These are phyloP conservation scores for Choiromyces venosus DNA, from an alignment of 495 filamentous ascomycete species.

Conservation along the genomic window DNA sequence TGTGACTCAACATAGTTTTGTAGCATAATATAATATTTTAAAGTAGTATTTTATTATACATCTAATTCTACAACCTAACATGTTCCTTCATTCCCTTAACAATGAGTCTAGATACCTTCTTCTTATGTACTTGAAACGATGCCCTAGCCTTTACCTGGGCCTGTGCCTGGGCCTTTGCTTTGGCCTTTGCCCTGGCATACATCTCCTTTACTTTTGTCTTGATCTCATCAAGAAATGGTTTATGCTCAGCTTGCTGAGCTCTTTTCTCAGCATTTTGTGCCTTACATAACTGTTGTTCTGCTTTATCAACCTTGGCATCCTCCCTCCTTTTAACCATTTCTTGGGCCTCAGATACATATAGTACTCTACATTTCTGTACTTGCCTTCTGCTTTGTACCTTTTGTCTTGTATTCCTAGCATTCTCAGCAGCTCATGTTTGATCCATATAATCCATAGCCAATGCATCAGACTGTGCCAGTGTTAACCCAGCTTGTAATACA, in stretches of 20 bases:
- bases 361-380: background rate
- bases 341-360: background rate
- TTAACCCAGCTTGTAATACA: background rate
- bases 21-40: too few relatives aligned
- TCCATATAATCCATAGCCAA: background rate
- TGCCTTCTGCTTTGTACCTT: background rate
- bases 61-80: too few relatives aligned
- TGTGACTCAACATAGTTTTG: too few relatives aligned
- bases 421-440: background rate
- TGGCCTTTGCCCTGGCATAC: too few relatives aligned
- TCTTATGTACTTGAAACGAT: too few relatives aligned
- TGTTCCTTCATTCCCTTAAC: too few relatives aligned
- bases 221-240: constrained; percentile 3
- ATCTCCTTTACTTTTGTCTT: too few relatives aligned
- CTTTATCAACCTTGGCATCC: constrained; percentile 4
- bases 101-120: too few relatives aligned
- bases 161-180: too few relatives aligned
- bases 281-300: background rate
- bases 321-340: constrained; percentile 6
- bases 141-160: too few relatives aligned
- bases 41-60: too few relatives aligned
- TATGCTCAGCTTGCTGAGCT: background rate
- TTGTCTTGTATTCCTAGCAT: background rate
- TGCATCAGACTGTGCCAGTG: too few relatives aligned
- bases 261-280: background rate